Evolutionary conservation across 768 basidiomycete genomes (phyloP).

Genomic region (Psilocybe tampanensis): DNA sequence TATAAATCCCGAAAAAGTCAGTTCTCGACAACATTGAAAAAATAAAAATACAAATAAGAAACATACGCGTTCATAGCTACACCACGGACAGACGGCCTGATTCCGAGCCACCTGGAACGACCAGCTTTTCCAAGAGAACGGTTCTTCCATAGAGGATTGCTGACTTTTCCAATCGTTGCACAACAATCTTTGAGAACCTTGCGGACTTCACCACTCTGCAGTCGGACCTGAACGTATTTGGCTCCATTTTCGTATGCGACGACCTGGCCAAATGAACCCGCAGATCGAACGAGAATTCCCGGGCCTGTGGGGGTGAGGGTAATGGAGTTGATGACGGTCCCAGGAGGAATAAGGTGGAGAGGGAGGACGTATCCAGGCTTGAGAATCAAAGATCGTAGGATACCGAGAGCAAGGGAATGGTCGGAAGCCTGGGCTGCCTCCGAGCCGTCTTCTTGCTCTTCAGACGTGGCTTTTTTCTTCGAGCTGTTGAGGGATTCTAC

Average conservation of each 20-base stretch:
- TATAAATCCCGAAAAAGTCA: slow-evolving; percentile 27
- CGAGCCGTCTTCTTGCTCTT: slow-evolving; percentile 16
- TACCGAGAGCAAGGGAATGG: slow-evolving; percentile 76
- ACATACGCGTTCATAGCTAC: slow-evolving; percentile 95
- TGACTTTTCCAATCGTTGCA: slow-evolving; percentile 90
- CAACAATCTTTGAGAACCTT: slow-evolving; percentile 79
- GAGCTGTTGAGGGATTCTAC: slow-evolving; percentile 8
- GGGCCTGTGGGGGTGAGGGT: slow-evolving; percentile 75
- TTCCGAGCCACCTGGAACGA: slow-evolving; percentile 82
- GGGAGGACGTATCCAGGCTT: slow-evolving; percentile 94
- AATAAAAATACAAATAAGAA: slow-evolving; percentile 5
- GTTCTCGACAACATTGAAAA: not conserved
- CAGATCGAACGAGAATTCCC: slow-evolving; percentile 84
- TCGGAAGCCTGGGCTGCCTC: slow-evolving; percentile 37
- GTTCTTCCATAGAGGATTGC: slow-evolving; percentile 89
- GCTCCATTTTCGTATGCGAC: slow-evolving; percentile 74
- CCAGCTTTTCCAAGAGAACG: slow-evolving; percentile 91
- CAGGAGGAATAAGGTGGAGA: slow-evolving; percentile 88
- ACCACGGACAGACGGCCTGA: slow-evolving; percentile 86
- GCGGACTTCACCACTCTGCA: slow-evolving; percentile 93
- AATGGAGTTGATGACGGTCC: slow-evolving; percentile 86
- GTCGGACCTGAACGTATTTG: slow-evolving; percentile 77
- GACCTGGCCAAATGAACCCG: slow-evolving; percentile 84
- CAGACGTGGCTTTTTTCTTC: slow-evolving; percentile 8
- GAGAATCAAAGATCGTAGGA: slow-evolving; percentile 81